Evolutionary conservation across 2,329 filamentous ascomycete genomes (phyloP).

Genomic region (Graphiopsis chlorocephala): DNA sequence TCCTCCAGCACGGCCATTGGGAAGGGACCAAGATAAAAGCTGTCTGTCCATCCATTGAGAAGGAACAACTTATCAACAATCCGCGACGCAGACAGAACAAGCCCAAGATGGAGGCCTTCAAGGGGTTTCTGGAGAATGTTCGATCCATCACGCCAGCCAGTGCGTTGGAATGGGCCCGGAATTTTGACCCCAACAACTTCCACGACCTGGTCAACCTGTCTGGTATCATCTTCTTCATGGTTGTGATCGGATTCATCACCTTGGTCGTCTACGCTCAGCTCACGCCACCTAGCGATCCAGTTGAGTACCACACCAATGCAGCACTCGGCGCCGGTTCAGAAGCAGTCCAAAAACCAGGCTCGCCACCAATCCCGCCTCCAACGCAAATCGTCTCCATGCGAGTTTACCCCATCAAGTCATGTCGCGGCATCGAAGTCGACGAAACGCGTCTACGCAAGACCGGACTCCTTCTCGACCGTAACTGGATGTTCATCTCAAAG

Average conservation of each 20-base stretch:
- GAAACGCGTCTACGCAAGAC: conserved; percentile 52
- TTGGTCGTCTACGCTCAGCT: conserved; percentile 28
- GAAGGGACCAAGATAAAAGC: not conserved
- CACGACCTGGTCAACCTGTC: conserved; percentile 16
- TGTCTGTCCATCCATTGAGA: not conserved
- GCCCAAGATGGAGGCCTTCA: conserved; percentile 7
- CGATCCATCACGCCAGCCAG: conserved; percentile 8
- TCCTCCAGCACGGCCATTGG: not conserved
- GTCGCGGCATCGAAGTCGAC: conserved; percentile 57
- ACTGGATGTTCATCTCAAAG: conserved; percentile 63
- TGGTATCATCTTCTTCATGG: conserved; percentile 26
- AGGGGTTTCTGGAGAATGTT: not conserved
- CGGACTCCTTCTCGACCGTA: conserved; percentile 60
- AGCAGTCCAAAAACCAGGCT: conserved; percentile 23
- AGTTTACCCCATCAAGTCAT: conserved; percentile 66
- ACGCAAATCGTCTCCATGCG: conserved; percentile 50
- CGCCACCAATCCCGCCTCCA: conserved; percentile 34
- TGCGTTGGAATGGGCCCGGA: conserved; percentile 2
- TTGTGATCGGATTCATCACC: conserved; percentile 25
- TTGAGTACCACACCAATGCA: conserved; percentile 19
- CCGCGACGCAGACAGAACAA: not conserved
- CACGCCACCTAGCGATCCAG: conserved; percentile 20
- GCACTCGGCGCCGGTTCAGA: conserved; percentile 25
- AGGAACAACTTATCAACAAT: not conserved
- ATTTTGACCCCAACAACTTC: conserved; percentile 13